Percentiles rank a stretch among this genome's conserved stretches.
Evolutionary conservation across 106 monocot genomes (phyloP).

Genomic region (Dendrobium officinale): DNA sequence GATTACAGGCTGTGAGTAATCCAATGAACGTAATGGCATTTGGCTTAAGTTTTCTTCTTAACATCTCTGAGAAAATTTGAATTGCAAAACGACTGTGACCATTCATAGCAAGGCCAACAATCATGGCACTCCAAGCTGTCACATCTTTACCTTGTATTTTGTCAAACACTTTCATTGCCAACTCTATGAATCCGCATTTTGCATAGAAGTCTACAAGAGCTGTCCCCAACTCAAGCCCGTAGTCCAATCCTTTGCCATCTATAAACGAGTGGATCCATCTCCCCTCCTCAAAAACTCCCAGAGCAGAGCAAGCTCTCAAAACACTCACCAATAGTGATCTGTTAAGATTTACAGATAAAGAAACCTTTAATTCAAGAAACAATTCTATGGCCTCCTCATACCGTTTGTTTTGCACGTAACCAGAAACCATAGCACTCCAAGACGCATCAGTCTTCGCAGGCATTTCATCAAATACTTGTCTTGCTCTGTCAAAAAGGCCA

Average conservation of each 20-base stretch:
- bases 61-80: conserved; percentile 18
- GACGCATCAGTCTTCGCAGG: conserved; percentile 22
- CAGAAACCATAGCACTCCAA: conserved; percentile 40
- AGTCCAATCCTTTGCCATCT: conserved; percentile 7
- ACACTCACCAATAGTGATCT: conserved; percentile 16
- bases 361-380: conserved; percentile 16
- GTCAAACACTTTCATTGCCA: conserved; percentile 22
- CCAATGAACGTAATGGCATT: conserved; percentile 32
- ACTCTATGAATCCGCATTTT: conserved; percentile 31
- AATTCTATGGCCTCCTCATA: conserved; percentile 15
- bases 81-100: conserved; percentile 19
- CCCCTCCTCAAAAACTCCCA: conserved; percentile 26
- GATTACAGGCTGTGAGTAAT: conserved; percentile 32
- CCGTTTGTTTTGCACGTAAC: conserved; percentile 22
- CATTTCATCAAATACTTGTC: conserved; percentile 30
- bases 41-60: conserved; percentile 3
- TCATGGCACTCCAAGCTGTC: conserved; percentile 33
- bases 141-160: conserved; percentile 19
- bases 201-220: conserved; percentile 35
- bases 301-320: conserved; percentile 25
- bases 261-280: conserved; percentile 29
- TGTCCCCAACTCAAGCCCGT: conserved; percentile 19
- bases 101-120: conserved; percentile 32
- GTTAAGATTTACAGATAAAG: conserved; percentile 7
- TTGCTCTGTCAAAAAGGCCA: conserved; percentile 9